phyloP scores from a whole-genome alignment of 805 yeast species.

The Pichia paraexigua region DNA sequence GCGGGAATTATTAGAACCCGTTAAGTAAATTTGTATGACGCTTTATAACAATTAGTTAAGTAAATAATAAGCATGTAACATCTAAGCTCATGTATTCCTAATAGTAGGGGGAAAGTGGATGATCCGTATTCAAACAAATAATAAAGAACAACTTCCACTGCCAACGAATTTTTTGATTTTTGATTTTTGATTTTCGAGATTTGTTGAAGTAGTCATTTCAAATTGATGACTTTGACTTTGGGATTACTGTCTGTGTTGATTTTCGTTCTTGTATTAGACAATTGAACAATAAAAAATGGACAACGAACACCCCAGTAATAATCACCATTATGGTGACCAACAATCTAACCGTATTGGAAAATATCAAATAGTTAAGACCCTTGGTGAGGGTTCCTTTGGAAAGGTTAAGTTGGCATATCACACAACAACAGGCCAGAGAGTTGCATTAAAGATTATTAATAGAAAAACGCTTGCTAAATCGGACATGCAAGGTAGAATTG shows the following conservation, averaged over 20 bases:
- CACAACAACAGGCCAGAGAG: constrained; percentile 82
- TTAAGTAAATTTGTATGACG: background rate
- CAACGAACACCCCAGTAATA: constrained; percentile 15
- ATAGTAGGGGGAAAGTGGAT: no score
- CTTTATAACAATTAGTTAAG: background rate
- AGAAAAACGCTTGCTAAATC: constrained; percentile 86
- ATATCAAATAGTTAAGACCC: constrained; percentile 84
- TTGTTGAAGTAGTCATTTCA: background rate
- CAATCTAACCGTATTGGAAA: constrained; percentile 60
- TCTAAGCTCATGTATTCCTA: no score
- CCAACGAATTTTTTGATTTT: background rate
- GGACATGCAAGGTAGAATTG: constrained; percentile 96
- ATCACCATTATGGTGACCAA: constrained; percentile 11
- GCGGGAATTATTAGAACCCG: constrained; percentile 91
- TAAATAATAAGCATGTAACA: background rate
- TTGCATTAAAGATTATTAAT: constrained; percentile 88
- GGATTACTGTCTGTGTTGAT: background rate
- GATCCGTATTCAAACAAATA: no score
- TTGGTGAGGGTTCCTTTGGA: constrained; percentile 96
- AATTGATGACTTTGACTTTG: no score
- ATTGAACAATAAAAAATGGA: background rate
- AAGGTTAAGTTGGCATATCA: constrained; percentile 90
- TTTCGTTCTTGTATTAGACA: background rate
- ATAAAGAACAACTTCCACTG: background rate
- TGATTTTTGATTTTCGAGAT: background rate